Percentiles rank a stretch among this genome's conserved stretches.
These are phyloP conservation scores for Monosporascus sp. DNA, from an alignment of 2,329 filamentous ascomycete genomes.

Conservation along the genomic window DNA sequence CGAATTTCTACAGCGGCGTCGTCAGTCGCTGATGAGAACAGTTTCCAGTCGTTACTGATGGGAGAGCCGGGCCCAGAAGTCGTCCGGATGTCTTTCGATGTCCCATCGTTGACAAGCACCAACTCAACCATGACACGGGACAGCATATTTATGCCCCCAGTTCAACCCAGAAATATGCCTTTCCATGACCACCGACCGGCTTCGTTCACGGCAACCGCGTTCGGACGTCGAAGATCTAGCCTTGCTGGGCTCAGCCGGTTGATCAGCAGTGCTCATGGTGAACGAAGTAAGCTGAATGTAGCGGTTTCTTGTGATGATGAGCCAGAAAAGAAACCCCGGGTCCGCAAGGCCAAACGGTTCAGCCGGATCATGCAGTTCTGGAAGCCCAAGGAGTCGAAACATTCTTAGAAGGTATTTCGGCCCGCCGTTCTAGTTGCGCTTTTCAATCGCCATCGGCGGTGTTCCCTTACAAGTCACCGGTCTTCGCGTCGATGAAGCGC, in stretches of 20 bases:
- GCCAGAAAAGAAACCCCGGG: slow-evolving; percentile 50
- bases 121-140: slow-evolving; percentile 72
- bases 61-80: slow-evolving; percentile 69
- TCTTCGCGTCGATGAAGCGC: neutral
- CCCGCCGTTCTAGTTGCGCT: slow-evolving; percentile 3
- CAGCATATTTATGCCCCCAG: slow-evolving; percentile 43
- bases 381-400: slow-evolving; percentile 51
- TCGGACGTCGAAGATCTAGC: slow-evolving; percentile 67
- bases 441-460: slow-evolving; percentile 1
- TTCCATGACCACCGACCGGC: slow-evolving; percentile 53
- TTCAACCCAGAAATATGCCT: slow-evolving; percentile 32
- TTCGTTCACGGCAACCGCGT: slow-evolving; percentile 56
- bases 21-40: slow-evolving; percentile 65
- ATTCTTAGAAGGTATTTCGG: slow-evolving; percentile 11
- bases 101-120: slow-evolving; percentile 69
- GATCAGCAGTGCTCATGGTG: slow-evolving; percentile 68
- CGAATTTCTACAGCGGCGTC: slow-evolving; percentile 71
- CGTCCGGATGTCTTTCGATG: slow-evolving; percentile 63
- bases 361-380: slow-evolving; percentile 76
- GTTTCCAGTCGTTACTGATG: slow-evolving; percentile 64
- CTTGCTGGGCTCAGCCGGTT: slow-evolving; percentile 72
- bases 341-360: slow-evolving; percentile 62
- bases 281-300: slow-evolving; percentile 68
- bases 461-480: neutral
- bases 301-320: slow-evolving; percentile 56